Evolutionary conservation across 2,329 filamentous ascomycete genomes (phyloP), one percentile per base, ranked within the genome.

Genomic region (Chalaropsis thielavioides): DNA sequence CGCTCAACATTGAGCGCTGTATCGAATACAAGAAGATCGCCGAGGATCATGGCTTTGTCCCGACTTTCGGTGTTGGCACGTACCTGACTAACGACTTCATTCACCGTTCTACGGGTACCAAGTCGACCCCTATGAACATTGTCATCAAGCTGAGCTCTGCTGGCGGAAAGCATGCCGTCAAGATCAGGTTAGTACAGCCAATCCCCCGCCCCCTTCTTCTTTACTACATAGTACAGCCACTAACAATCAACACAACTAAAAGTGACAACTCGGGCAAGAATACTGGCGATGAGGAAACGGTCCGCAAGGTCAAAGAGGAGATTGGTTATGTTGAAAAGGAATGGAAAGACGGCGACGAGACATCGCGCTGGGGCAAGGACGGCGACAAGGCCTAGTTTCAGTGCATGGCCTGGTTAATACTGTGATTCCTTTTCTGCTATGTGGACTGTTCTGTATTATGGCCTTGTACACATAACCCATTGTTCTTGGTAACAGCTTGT

Each of bases 81-180:
- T 97, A 90, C 75, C 81, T 99, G 71, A 99, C 94, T 3, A 96
- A 99, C 72, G 94, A 99, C 74, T 99, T 94, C 73, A 78, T 77
- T n/a, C 83, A 88, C 69, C 77, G 82, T 67, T 84, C 80, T 43
- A 88, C 86, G 0, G 86, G 86, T 46, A 84, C 85, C 70, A 97
- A 96, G 76, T 96, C 92, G 0, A 84, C 86, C 17, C 94, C 94
- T 0, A 78, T 99, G 64, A 99, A 99, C 72, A 99, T 99, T 71
- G 94, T 99, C 70, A 96, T 99, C 77, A 99, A 99, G 77, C 81
- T 99, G 67, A 90, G 89, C 68, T 91, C 89, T 10, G 94, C 91
- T 0, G 83, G 80, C 15, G 92, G 92, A 5, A 83, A 86, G 59
- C 83, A 87, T 0, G 92, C 94, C 1, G 85, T 99, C 72, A 99